Percentiles rank a stretch among this genome's conserved stretches.
These are phyloP conservation scores for Emericellopsis atlantica DNA, from an alignment of 2,329 filamentous ascomycete genomes.

Conservation along the genomic window DNA sequence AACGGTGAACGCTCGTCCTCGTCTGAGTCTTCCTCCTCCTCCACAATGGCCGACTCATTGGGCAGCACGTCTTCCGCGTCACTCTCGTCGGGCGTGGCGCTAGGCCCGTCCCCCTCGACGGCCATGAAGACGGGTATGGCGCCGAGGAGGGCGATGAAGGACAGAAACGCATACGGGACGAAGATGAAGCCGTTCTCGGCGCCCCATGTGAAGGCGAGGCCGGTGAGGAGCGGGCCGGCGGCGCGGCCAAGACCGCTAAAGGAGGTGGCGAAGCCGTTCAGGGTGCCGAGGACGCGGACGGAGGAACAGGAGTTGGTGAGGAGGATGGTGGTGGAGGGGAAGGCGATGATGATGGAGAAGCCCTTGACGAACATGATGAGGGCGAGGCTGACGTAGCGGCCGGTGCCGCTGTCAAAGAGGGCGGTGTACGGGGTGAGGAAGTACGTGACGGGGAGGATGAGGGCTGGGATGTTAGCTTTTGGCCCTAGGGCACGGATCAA, in stretches of 20 bases:
- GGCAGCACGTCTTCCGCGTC: constrained; percentile 18
- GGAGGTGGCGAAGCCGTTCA: constrained; percentile 84
- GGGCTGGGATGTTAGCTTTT: constrained; percentile 21
- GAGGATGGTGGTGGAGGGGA: constrained; percentile 81
- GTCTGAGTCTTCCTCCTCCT: constrained; percentile 1
- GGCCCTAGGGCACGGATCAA: background rate
- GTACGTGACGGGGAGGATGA: constrained; percentile 65
- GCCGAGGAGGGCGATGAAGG: constrained; percentile 48
- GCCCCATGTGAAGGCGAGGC: constrained; percentile 63
- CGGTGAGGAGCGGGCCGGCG: constrained; percentile 61
- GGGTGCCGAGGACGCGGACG: constrained; percentile 59
- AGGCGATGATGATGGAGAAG: constrained; percentile 67
- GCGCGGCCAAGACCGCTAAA: constrained; percentile 72
- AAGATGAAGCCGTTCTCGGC: constrained; percentile 65
- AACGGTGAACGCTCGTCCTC: constrained; percentile 6
- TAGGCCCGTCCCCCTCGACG: constrained; percentile 58
- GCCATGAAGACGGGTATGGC: constrained; percentile 64
- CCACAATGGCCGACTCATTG: constrained; percentile 10
- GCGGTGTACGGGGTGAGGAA: constrained; percentile 71
- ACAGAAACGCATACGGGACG: constrained; percentile 71
- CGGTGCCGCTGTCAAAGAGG: constrained; percentile 34
- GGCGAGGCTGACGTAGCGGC: constrained; percentile 52
- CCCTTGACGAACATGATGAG: constrained; percentile 62
- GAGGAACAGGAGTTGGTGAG: constrained; percentile 4
- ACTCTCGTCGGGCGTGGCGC: constrained; percentile 10